These are phyloP conservation scores for Boehmeria nivea DNA, from an alignment of 306 rosid species.

Conservation along the genomic window DNA sequence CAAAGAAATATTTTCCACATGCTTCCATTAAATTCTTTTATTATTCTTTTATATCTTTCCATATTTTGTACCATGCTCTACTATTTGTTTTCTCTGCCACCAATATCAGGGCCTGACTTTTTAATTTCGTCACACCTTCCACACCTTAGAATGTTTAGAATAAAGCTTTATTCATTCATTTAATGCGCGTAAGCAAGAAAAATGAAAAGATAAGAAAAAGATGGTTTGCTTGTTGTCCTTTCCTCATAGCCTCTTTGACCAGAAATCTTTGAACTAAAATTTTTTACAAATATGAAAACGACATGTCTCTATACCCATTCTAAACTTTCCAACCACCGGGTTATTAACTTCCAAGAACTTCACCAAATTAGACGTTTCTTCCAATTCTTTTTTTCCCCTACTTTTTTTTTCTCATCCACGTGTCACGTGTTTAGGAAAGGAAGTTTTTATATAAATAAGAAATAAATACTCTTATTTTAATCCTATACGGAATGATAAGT, in stretches of 20 bases:
- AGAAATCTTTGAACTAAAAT: not conserved
- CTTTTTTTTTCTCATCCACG: too few relatives aligned
- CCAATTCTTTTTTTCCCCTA: too few relatives aligned
- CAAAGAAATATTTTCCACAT: not conserved
- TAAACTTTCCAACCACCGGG: not conserved
- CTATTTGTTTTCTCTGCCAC: not conserved
- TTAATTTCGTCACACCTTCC: not conserved
- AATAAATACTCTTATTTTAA: too few relatives aligned
- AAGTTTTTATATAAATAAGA: too few relatives aligned
- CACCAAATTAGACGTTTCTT: not conserved
- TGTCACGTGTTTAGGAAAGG: too few relatives aligned
- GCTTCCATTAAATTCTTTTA: not conserved
- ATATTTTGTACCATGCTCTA: too few relatives aligned
- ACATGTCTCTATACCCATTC: not conserved
- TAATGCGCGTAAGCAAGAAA: too few relatives aligned
- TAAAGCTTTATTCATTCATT: too few relatives aligned
- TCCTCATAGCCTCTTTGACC: not conserved
- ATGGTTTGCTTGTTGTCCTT: slow-evolving; percentile 7
- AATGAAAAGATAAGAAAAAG: too few relatives aligned
- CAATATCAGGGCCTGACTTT: not conserved
- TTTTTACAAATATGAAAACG: not conserved
- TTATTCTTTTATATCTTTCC: not conserved
- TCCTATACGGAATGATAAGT: too few relatives aligned
- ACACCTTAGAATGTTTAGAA: too few relatives aligned
- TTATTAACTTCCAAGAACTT: not conserved